These are phyloP conservation scores for Plenodomus tracheiphilus DNA, from an alignment of 2,329 filamentous ascomycete species.

Conservation along the genomic window DNA sequence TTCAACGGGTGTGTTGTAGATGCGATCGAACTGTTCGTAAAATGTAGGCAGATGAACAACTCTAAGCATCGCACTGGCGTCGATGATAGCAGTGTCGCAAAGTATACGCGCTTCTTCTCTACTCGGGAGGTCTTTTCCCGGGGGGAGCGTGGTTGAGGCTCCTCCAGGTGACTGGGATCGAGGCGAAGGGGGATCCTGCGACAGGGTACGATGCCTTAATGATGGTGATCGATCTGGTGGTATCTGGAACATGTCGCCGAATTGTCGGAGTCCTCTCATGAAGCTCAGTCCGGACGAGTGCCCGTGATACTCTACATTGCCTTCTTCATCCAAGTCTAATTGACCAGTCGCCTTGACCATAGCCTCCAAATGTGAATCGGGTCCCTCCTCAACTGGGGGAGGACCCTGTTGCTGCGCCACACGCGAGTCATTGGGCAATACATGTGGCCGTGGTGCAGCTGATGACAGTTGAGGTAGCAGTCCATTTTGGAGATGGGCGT, in stretches of 20 bases:
- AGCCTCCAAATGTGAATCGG: constrained; percentile 75
- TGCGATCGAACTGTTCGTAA: constrained; percentile 72
- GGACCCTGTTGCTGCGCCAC: constrained; percentile 22
- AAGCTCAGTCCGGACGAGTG: constrained; percentile 92
- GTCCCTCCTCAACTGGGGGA: constrained; percentile 37
- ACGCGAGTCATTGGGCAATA: constrained; percentile 24
- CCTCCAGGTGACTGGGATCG: constrained; percentile 66
- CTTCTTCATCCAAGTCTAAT: constrained; percentile 86
- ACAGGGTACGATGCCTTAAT: constrained; percentile 57
- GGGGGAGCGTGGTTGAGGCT: constrained; percentile 40
- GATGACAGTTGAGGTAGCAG: constrained; percentile 49
- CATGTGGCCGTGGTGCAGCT: constrained; percentile 24
- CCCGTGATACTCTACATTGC: constrained; percentile 93
- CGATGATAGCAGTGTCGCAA: constrained; percentile 63
- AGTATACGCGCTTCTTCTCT: constrained; percentile 60
- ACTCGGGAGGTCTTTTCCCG: constrained; percentile 67
- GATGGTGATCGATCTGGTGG: constrained; percentile 62
- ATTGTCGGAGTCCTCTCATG: constrained; percentile 82
- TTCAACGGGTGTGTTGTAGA: constrained; percentile 69
- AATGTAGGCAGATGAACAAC: constrained; percentile 84
- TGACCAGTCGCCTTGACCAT: constrained; percentile 95
- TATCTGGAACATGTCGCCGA: constrained; percentile 73
- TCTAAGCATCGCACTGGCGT: constrained; percentile 66
- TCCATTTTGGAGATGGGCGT: constrained; percentile 74
- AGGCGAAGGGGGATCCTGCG: constrained; percentile 70